These are phyloP conservation scores for Cryptococcus sp. DNA, from an alignment of 1,284 basidiomycete genomes.

Conservation along the genomic window DNA sequence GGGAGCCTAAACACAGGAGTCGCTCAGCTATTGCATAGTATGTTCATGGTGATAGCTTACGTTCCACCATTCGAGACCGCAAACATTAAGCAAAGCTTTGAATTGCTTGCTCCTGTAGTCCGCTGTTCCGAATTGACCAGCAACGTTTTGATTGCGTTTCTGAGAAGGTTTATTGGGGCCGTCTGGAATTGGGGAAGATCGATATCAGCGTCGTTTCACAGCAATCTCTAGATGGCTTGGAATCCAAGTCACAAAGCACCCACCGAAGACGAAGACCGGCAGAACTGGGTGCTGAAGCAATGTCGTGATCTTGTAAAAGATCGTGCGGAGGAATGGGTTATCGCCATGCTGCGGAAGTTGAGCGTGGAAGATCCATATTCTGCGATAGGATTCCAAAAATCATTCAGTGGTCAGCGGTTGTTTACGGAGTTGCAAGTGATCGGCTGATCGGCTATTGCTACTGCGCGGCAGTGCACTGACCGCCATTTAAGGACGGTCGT, in stretches of 20 bases:
- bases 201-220: not conserved
- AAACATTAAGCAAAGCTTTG: conserved; percentile 79
- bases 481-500: too few relatives aligned
- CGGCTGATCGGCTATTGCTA: too few relatives aligned
- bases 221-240: not conserved
- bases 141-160: conserved; percentile 69
- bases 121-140: conserved; percentile 54
- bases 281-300: conserved; percentile 77
- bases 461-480: too few relatives aligned
- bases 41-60: conserved; percentile 54
- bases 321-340: conserved; percentile 57
- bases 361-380: conserved; percentile 57
- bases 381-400: conserved; percentile 11
- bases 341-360: conserved; percentile 49
- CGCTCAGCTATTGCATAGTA: not conserved
- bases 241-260: too few relatives aligned
- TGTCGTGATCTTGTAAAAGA: conserved; percentile 61
- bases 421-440: too few relatives aligned
- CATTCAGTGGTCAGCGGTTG: not conserved
- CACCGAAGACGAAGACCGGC: conserved; percentile 85
- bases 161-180: conserved; percentile 77
- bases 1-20: conserved; percentile 63
- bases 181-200: too few relatives aligned
- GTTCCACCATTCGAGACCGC: conserved; percentile 82
- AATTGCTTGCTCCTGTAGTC: conserved; percentile 68